phyloP scores from a whole-genome alignment of 2,329 filamentous ascomycete species.

The Cephalotrichum gorgonifer region DNA sequence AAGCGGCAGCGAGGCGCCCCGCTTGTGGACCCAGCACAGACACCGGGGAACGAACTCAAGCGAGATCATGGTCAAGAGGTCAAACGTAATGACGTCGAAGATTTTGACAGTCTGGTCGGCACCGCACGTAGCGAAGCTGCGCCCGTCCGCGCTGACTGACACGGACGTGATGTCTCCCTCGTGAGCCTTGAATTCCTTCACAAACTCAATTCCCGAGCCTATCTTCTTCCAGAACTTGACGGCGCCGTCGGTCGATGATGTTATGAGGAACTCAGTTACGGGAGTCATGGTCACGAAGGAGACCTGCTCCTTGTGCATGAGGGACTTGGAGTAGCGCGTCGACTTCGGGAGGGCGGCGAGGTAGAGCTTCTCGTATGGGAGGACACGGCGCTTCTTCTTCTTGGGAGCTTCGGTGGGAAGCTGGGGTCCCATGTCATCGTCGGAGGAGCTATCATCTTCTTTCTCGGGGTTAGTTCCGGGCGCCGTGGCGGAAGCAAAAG shows the following conservation, averaged over 20 bases:
- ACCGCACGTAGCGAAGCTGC: slow-evolving; percentile 87
- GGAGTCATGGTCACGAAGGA: slow-evolving; percentile 83
- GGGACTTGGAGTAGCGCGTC: slow-evolving; percentile 77
- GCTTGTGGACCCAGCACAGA: slow-evolving; percentile 84
- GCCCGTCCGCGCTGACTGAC: slow-evolving; percentile 78
- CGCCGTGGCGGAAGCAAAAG: background rate
- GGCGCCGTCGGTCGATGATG: slow-evolving; percentile 85
- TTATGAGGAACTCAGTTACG: slow-evolving; percentile 88
- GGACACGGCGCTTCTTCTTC: slow-evolving; percentile 83
- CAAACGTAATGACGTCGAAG: slow-evolving; percentile 75
- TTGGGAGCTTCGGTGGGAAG: slow-evolving; percentile 68
- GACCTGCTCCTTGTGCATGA: slow-evolving; percentile 97
- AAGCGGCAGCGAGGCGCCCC: slow-evolving; percentile 77
- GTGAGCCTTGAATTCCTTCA: slow-evolving; percentile 95
- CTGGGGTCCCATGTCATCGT: slow-evolving; percentile 85
- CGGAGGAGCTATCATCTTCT: slow-evolving; percentile 47
- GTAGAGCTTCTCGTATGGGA: slow-evolving; percentile 93
- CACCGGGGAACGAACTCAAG: slow-evolving; percentile 66
- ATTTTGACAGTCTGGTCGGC: slow-evolving; percentile 71
- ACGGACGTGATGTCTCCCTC: slow-evolving; percentile 73
- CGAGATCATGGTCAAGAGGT: slow-evolving; percentile 73
- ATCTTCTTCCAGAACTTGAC: slow-evolving; percentile 99
- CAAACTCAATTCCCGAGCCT: slow-evolving; percentile 83
- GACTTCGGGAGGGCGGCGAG: slow-evolving; percentile 78
- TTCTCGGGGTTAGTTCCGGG: slow-evolving; percentile 3